Conservation (phyloP, 768 basidiomycete genomes). For the Mycena galericulata region DNA sequence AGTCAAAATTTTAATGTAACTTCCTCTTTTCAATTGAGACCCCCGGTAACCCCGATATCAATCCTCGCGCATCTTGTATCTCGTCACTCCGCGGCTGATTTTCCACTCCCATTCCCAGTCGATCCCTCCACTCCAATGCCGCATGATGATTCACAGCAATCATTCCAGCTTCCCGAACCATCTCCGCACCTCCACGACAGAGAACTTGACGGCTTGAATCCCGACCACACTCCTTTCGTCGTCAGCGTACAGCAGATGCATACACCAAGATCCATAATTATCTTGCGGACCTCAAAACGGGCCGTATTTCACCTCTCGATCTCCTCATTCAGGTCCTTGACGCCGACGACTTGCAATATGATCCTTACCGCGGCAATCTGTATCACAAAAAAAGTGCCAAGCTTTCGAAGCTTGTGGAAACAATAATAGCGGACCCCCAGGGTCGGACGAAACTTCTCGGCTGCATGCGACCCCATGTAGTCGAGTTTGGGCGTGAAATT, state of each 20-base stretch:
- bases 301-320: constrained; percentile 24
- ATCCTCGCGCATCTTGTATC: too few species aligned
- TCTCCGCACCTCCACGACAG: not conserved
- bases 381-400: not conserved
- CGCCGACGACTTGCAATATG: not conserved
- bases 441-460: not conserved
- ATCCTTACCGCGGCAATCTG: constrained; percentile 3
- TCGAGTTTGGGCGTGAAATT: not conserved
- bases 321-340: constrained; percentile 4
- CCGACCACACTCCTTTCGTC: not conserved
- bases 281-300: not conserved
- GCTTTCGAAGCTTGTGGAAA: not conserved
- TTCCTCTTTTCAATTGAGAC: too few species aligned
- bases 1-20: too few species aligned
- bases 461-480: not conserved
- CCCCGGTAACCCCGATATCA: too few species aligned
- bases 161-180: not conserved
- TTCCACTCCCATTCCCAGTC: too few species aligned
- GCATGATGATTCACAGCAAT: too few species aligned
- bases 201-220: not conserved
- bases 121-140: too few species aligned
- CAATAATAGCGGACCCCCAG: not conserved
- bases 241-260: not conserved
- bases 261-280: not conserved
- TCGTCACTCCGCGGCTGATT: too few species aligned